Base-by-base conservation (phyloP, 495 filamentous ascomycete species). In the Tuber umbilicatum region DNA sequence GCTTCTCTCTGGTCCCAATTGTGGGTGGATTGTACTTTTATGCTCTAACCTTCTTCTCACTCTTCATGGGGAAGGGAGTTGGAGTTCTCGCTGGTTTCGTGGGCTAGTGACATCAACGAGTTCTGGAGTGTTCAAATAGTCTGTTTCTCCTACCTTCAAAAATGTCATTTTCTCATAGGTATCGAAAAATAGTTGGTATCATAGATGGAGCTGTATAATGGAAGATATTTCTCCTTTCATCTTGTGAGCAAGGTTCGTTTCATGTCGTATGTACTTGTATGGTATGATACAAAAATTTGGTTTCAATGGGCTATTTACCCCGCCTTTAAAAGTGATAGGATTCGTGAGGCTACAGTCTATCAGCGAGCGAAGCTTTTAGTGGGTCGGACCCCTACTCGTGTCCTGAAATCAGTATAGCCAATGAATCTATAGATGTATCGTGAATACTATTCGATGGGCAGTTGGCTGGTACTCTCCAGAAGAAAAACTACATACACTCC, bases 91-190 rank as follows among this genome's bases (percentile, higher is more conserved):
- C 31, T 64, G 27, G 55, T 17, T 64, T 64, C 55, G 27, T 64
- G 27, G 55, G 55, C n/a, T 64, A 64, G 31, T 64, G 55, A 35
- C 55, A 64, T 64, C 55, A 64, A 64, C 35, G 55, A 35, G 55
- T 64, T 64, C 50, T 60, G 50, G 27, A 64, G 14, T 64, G 14
- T 64, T 35, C 27, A 64, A 35, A 64, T 27, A 64, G 55, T 35
- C 35, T 64, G 55, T 64, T 64, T 64, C 55, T 64, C 55, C 27
- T 35, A 64, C 55, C 55, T 64, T 64, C 14, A 19, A 64, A 64
- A 64, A 31, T 64, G 55, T 27, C 12, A 35, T 64, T 64, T 64
- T 64, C 55, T 64, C 35, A 64, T 64, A 64, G 27, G 55, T 5
- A 64, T 64, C 14, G 35, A 64, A 64, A 60, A 64, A 64, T 17